Conservation (phyloP, 1,139 yeast species). For the Blastobotrys aristatus region DNA sequence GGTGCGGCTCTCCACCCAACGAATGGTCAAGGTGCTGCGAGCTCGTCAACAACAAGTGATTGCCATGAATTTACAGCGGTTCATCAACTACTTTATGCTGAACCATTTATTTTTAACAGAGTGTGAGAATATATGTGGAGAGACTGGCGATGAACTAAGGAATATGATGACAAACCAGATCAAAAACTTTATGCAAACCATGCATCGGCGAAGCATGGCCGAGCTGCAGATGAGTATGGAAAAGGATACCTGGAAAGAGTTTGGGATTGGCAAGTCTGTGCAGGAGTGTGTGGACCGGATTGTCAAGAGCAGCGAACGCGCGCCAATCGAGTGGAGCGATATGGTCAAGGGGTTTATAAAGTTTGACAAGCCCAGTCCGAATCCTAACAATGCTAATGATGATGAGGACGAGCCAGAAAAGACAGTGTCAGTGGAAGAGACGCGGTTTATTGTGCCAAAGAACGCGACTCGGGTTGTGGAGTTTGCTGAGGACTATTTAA, state of each 20-base stretch:
- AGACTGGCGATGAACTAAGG: slow-evolving; percentile 55
- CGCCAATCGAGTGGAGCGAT: slow-evolving; percentile 48
- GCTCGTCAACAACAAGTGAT: slow-evolving; percentile 67
- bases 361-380: no score
- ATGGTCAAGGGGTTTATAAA: slow-evolving; percentile 1
- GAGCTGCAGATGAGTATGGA: slow-evolving; percentile 50
- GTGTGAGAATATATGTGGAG: slow-evolving; percentile 82
- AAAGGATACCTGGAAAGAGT: slow-evolving; percentile 76
- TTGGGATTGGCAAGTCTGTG: slow-evolving; percentile 43
- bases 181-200: slow-evolving; percentile 52
- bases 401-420: slow-evolving; percentile 20
- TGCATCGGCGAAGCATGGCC: slow-evolving; percentile 50
- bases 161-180: slow-evolving; percentile 67
- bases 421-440: slow-evolving; percentile 32
- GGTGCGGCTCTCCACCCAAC: slow-evolving; percentile 65
- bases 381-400: neutral
- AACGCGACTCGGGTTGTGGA: slow-evolving; percentile 35
- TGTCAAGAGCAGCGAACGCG: slow-evolving; percentile 45
- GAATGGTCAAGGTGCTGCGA: slow-evolving; percentile 72
- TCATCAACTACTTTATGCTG: slow-evolving; percentile 61
- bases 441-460: slow-evolving; percentile 40
- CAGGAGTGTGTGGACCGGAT: slow-evolving; percentile 57
- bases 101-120: slow-evolving; percentile 69
- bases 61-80: slow-evolving; percentile 47
- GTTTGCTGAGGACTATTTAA: slow-evolving; percentile 45